Percentiles rank a stretch among this genome's conserved stretches.
Evolutionary conservation across 2,329 filamentous ascomycete species (phyloP).

Genomic region (Aureobasidium sp.): DNA sequence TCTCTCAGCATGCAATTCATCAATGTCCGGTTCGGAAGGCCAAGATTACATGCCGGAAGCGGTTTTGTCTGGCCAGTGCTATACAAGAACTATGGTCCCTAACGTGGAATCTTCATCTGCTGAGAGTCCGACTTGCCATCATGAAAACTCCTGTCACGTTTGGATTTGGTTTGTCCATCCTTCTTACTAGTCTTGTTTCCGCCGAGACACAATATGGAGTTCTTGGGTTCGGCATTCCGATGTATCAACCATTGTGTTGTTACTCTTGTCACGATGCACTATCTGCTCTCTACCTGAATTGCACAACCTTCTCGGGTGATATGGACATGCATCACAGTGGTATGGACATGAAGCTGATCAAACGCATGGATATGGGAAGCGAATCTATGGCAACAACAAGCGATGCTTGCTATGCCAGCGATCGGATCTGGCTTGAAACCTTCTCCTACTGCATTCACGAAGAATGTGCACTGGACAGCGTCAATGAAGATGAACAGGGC

Average conservation of each 20-base stretch:
- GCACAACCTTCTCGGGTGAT: background rate
- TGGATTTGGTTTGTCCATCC: background rate
- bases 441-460: conserved; percentile 23
- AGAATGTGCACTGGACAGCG: conserved; percentile 17
- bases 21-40: background rate
- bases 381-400: conserved; percentile 14
- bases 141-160: background rate
- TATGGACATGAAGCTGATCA: background rate
- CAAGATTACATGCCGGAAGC: background rate
- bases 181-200: background rate
- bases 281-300: conserved; percentile 4
- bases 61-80: background rate
- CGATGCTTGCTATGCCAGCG: conserved; percentile 23
- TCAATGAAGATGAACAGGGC: background rate
- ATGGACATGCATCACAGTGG: background rate
- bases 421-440: conserved; percentile 20
- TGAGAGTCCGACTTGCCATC: background rate
- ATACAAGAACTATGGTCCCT: background rate
- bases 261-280: conserved; percentile 18
- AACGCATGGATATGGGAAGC: conserved; percentile 1
- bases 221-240: conserved; percentile 18
- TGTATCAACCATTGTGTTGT: conserved; percentile 19
- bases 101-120: too few species aligned
- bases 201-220: conserved; percentile 14
- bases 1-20: background rate